These are phyloP conservation scores for Maudiozyma barnettii DNA, from an alignment of 805 yeast genomes.

Conservation along the genomic window DNA sequence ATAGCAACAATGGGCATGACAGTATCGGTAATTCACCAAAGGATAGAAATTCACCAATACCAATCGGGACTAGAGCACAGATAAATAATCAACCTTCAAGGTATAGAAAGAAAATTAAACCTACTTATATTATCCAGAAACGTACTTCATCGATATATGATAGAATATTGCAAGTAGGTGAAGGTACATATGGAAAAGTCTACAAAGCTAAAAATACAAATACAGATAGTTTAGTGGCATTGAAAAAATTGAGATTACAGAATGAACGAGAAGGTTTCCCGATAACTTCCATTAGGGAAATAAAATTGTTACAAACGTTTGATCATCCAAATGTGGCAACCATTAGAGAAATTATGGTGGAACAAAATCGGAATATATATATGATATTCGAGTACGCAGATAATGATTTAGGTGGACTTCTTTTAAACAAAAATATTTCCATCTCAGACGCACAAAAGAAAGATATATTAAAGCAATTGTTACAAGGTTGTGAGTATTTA, in stretches of 20 bases:
- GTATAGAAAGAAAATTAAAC: neutral
- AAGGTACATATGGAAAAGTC: slow-evolving; percentile 82
- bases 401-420: slow-evolving; percentile 83
- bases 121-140: slow-evolving; percentile 6
- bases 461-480: slow-evolving; percentile 52
- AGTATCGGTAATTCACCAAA: neutral
- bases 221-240: slow-evolving; percentile 70
- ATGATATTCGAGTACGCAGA: slow-evolving; percentile 93
- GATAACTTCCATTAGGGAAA: slow-evolving; percentile 88
- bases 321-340: slow-evolving; percentile 78
- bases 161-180: slow-evolving; percentile 87
- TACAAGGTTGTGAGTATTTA: slow-evolving; percentile 59
- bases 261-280: slow-evolving; percentile 92
- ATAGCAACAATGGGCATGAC: neutral
- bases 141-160: slow-evolving; percentile 38
- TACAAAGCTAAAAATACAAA: slow-evolving; percentile 52
- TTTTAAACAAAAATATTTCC: slow-evolving; percentile 61
- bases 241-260: slow-evolving; percentile 77
- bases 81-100: neutral
- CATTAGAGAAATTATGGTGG: slow-evolving; percentile 83
- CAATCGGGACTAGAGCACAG: neutral
- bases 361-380: slow-evolving; percentile 47
- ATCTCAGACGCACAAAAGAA: slow-evolving; percentile 59
- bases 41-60: neutral
- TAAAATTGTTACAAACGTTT: slow-evolving; percentile 66